Evolutionary conservation across 345 rosid genomes (phyloP), one percentile per base, ranked within the genome.

Genomic region (Limnanthes douglasii): DNA sequence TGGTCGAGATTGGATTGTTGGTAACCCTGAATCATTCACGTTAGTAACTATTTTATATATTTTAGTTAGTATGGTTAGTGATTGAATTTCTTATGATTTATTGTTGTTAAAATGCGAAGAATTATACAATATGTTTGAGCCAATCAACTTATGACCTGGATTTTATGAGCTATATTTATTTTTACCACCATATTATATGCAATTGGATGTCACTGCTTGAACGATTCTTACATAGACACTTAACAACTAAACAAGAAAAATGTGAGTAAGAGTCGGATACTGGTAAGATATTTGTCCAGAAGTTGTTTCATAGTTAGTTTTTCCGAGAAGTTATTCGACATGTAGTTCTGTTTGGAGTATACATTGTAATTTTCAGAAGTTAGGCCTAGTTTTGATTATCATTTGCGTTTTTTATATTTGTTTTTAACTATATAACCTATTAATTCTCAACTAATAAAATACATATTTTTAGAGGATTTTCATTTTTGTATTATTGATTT

Each of bases 151-250:
- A 39, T 40, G 12, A 10, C 31, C 14, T 6, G 6, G 8, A 18
- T 33, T 25, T 18, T 23, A 21, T 30, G 17, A 11, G 37, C 13
- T 37, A 15, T 16, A 30, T 15, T 46, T 11, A 34, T 21, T 15
- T 45, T 53, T 43, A 18, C 30, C 36, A 57, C 18, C 30, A 39
- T 52, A 34, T 8, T 54, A 50, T 31, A 56, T 84, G 96, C 38
- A 92, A 84, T 38, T 90, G 98, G 98, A 65, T 65, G 53, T 66
- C 85, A 20, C 94, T 90, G 30, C 69, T 90, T 31, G 98, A 90
- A 48, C 74, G 92, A 4, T 84, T 68, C 63, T 69, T 84, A 40
- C 98, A 94, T 1, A 70, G 96, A 49, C 95, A 84, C 63, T 73
- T 90, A 64, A 92, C 98, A 24, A 80, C 84, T 22, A 90, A 94